Evolutionary conservation across 1,284 basidiomycete species (phyloP), one percentile per base, ranked within the genome.

Genomic region (Trametes sp.): DNA sequence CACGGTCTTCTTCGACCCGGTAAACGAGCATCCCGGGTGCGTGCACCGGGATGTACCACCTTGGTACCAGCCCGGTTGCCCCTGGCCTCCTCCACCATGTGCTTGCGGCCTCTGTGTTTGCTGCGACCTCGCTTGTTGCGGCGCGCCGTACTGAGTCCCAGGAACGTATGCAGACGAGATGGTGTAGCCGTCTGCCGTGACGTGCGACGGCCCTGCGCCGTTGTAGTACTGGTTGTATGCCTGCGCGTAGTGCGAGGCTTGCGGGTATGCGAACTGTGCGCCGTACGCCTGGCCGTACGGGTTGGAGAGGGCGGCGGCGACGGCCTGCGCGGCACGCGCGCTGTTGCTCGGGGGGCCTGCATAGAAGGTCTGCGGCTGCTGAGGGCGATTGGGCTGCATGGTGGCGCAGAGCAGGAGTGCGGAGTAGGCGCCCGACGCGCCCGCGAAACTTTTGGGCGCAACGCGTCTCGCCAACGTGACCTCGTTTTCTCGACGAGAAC

Each of bases 1-100:
- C 5, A 96, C 86, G 29, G 87, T 81, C 71, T 92, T 92, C 42
- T 82, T 80, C 8, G 92, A 88, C 26, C 93, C 94, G 29, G 82
- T 81, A 72, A 94, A 98, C 9, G 76, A 73, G 75, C 95, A 97
- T 16, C 85, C 85, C 38, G 81, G 81, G 64, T 90, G 81, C 1
- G 84, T 83, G 76, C 95, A 97, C 59, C 82, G 82, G 65, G 68
- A 72, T 62, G 80, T 81, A 6, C 92, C 92, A 44, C 85, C 73
- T 59, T 86, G 85, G 71, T 88, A 88, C 87, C 88, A 90, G 21
- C 77, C 63, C 14, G 66, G 51, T 65, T 72, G 57, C 7, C 68
- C 66, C 36, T 56, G 62, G 42, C 51, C 57, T 8, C 68, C 66
- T 38, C 58, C 64, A 42, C 51, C 54, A 35, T 57, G 59, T 42